Base-by-base conservation (phyloP, 495 filamentous ascomycete species). In the Aspergillus haitiensis region DNA sequence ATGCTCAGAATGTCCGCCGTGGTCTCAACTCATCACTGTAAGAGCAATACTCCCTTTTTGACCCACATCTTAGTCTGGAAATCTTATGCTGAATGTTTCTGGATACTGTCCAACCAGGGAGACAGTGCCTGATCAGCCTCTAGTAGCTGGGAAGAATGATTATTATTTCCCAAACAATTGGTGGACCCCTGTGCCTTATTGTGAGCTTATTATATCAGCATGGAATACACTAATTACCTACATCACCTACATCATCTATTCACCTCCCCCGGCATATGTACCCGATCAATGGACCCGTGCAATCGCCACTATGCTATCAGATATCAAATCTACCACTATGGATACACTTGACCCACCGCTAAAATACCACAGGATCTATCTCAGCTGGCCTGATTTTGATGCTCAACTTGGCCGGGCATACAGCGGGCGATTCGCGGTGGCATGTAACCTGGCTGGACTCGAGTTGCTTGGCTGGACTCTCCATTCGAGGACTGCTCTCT, bases 361-460 rank as follows among this genome's bases (percentile, higher is more conserved):
- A 7, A 51, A 51, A 33, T 51, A 50, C 35, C 12, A 31, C 18
- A 18, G 5, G 1, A 34, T 58, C 46, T 35, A 1, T n/a, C 45
- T 58, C 34, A 34, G 39, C 18, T 8, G 10, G 32, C 56, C 56
- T 0, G 56, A 58, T 48, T 51, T 27, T 46, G 39, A 51, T 10
- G 12, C 10, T 2, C 45, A 3, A 5, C n/a, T n/a, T n/a, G n/a
- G n/a, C n/a, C n/a, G n/a, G n/a, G n/a, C n/a, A 40, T 40, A 21
- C 11, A 31, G 15, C n/a, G 9, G 34, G 5, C 47, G 37, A n/a
- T 51, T 58, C 10, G 18, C 50, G 21, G 15, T 39, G 21, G 33
- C 34, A 15, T 58, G 56, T 34, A 18, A 48, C 9, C 46, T 51
- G 16, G 56, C 56, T 9, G 56, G 56, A 40, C 56, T 58, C 5